phyloP scores from a whole-genome alignment of 164 flowering plant genomes.

The Magnolia kwangsiensis region DNA sequence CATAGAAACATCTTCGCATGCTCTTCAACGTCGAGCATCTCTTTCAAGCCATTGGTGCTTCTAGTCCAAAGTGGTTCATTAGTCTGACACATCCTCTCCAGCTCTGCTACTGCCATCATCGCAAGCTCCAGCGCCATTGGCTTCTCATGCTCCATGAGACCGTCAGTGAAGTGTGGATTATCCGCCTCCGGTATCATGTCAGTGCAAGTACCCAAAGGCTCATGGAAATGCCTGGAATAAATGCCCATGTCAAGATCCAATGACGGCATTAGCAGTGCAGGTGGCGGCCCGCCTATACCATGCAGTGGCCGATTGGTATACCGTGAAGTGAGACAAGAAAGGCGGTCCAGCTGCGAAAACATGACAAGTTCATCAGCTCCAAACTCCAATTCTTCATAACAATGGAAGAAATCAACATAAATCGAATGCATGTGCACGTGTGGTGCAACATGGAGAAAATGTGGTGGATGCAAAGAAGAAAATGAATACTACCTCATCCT shows the following conservation, averaged over 20 bases:
- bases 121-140: slow-evolving; percentile 74
- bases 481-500: slow-evolving; percentile 63
- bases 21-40: slow-evolving; percentile 67
- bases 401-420: neutral
- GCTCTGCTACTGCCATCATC: slow-evolving; percentile 51
- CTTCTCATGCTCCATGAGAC: slow-evolving; percentile 65
- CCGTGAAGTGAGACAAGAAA: slow-evolving; percentile 49
- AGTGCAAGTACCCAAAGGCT: slow-evolving; percentile 29
- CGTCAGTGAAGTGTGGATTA: slow-evolving; percentile 26
- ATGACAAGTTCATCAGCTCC: neutral
- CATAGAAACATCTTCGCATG: slow-evolving; percentile 67
- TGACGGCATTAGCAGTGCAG: slow-evolving; percentile 44
- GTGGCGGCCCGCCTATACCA: slow-evolving; percentile 32
- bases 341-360: slow-evolving; percentile 65
- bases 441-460: neutral
- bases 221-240: slow-evolving; percentile 56
- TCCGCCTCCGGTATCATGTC: slow-evolving; percentile 37
- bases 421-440: too few species aligned
- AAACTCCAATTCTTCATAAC: neutral
- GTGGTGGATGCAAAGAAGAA: neutral
- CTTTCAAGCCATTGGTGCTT: slow-evolving; percentile 31
- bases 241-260: slow-evolving; percentile 74
- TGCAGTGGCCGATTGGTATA: slow-evolving; percentile 49
- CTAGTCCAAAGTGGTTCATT: slow-evolving; percentile 70
- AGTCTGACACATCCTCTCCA: slow-evolving; percentile 59